Percentiles rank a stretch among this genome's conserved stretches.
These are phyloP conservation scores for Serendipita sp. DNA, from an alignment of 768 basidiomycete species.

Conservation along the genomic window DNA sequence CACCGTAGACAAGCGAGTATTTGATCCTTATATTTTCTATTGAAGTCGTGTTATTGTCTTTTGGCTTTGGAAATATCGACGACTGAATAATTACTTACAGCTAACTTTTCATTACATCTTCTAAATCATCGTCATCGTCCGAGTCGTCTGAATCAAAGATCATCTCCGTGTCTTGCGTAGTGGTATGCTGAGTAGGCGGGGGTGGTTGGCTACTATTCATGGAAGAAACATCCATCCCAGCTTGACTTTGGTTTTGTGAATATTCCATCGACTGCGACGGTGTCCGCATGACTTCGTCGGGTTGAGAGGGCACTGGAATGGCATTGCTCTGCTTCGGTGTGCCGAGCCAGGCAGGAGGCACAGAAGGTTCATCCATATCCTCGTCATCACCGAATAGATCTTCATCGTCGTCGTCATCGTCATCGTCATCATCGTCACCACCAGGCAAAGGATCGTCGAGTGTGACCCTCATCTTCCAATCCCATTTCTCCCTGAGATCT, in stretches of 20 bases:
- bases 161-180: not conserved
- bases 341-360: not conserved
- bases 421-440: constrained; percentile 22
- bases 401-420: not conserved
- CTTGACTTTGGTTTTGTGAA: not conserved
- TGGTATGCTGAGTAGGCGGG: not conserved
- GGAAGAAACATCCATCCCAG: too few relatives aligned
- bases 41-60: not conserved
- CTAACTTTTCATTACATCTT: not conserved
- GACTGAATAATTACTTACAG: too few relatives aligned
- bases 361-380: not conserved
- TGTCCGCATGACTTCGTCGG: not conserved
- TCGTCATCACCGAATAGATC: not conserved
- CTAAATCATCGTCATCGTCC: not conserved
- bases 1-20: not conserved
- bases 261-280: not conserved
- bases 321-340: not conserved
- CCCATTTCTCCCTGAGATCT: constrained; percentile 64
- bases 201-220: not conserved
- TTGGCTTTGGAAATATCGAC: not conserved
- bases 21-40: not conserved
- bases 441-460: constrained; percentile 69
- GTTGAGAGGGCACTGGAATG: not conserved
- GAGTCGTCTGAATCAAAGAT: not conserved
- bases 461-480: constrained; percentile 68